Evolutionary conservation across 768 basidiomycete species (phyloP).

Genomic region (Boletus rubropictus): DNA sequence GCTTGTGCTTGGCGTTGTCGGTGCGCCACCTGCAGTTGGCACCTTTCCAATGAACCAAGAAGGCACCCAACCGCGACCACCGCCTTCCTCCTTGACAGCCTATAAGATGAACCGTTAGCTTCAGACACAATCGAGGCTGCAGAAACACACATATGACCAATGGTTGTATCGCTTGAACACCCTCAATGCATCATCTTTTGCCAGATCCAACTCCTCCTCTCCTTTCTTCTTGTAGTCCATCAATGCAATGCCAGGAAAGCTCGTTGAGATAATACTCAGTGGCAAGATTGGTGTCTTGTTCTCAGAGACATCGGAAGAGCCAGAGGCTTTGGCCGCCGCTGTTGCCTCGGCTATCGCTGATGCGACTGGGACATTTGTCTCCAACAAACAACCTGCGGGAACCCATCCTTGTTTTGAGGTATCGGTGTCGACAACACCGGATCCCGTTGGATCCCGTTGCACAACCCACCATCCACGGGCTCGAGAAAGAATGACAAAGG

Average conservation of each 20-base stretch:
- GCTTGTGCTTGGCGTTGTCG: conserved; percentile 46
- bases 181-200: conserved; percentile 81
- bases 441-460: conserved; percentile 85
- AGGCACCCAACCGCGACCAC: conserved; percentile 96
- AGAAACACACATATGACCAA: conserved; percentile 78
- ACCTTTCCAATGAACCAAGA: conserved; percentile 97
- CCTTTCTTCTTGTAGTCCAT: conserved; percentile 97
- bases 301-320: conserved; percentile 35
- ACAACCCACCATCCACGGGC: conserved; percentile 99
- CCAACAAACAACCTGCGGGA: conserved; percentile 92
- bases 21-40: conserved; percentile 38
- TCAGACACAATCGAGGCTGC: background rate
- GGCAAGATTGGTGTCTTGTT: conserved; percentile 80
- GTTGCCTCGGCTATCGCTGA: conserved; percentile 81
- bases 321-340: conserved; percentile 48
- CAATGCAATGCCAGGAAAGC: conserved; percentile 91
- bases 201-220: conserved; percentile 84
- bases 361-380: conserved; percentile 87
- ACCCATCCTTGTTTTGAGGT: conserved; percentile 91
- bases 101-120: conserved; percentile 27
- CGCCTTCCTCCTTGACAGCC: conserved; percentile 91
- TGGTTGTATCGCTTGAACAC: conserved; percentile 99
- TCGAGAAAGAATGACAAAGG: conserved; percentile 87
- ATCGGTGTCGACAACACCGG: conserved; percentile 72
- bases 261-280: conserved; percentile 89